Conservation (phyloP, 2,329 filamentous ascomycete genomes). For the Beauveria rudraprayagi region DNA sequence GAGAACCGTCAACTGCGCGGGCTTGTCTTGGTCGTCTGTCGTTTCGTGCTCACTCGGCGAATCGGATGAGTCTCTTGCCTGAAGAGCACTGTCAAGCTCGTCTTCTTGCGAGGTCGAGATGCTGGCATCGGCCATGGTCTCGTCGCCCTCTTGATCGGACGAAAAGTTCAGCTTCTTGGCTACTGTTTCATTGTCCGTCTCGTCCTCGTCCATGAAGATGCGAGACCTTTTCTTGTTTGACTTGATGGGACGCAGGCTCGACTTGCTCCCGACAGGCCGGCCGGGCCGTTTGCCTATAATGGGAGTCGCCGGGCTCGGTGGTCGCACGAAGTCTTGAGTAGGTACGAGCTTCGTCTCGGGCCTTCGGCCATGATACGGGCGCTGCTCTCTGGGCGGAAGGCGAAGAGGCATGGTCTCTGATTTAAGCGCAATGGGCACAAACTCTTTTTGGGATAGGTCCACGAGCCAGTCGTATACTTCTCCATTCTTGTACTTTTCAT, state of each 20-base stretch:
- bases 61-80: neutral
- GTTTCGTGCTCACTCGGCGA: conserved; percentile 9
- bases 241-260: conserved; percentile 33
- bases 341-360: neutral
- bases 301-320: conserved; percentile 7
- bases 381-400: conserved; percentile 18
- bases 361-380: conserved; percentile 6
- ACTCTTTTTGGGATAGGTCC: conserved; percentile 19
- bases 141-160: conserved; percentile 19
- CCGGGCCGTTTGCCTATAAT: conserved; percentile 25
- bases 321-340: conserved; percentile 2
- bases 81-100: neutral
- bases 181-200: conserved; percentile 25
- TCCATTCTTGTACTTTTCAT: conserved; percentile 24
- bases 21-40: conserved; percentile 21
- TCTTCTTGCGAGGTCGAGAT: conserved; percentile 14
- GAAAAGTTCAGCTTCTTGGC: conserved; percentile 11
- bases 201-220: conserved; percentile 31
- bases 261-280: conserved; percentile 36
- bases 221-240: conserved; percentile 38
- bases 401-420: conserved; percentile 22
- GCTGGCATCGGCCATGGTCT: conserved; percentile 24
- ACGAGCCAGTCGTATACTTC: conserved; percentile 29
- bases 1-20: conserved; percentile 37
- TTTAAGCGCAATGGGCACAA: conserved; percentile 21